Evolutionary conservation across 2,329 filamentous ascomycete genomes (phyloP).

Genomic region (Curvularia sp.): DNA sequence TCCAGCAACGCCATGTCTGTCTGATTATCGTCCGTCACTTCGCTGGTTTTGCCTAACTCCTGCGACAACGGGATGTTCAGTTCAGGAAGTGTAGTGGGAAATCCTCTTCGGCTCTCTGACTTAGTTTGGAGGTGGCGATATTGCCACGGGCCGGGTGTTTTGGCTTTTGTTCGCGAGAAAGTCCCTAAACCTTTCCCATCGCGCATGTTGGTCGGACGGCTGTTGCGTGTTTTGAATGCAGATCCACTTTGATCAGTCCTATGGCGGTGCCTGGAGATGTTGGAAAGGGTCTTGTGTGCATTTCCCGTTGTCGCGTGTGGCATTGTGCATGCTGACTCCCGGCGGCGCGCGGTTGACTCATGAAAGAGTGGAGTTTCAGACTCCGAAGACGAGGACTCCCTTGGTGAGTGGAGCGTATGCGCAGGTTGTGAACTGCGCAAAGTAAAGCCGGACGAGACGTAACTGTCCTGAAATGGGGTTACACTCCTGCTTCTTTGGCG

Average conservation of each 20-base stretch:
- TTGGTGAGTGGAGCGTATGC: not conserved
- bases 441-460: not conserved
- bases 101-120: not conserved
- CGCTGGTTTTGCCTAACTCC: not conserved
- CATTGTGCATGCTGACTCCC: not conserved
- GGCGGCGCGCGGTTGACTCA: not conserved
- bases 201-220: constrained; percentile 8
- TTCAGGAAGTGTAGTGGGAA: not conserved
- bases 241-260: not conserved
- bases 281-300: not conserved
- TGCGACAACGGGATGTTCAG: not conserved
- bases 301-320: not conserved
- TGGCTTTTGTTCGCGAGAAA: not conserved
- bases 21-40: not conserved
- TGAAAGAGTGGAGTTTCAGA: not conserved
- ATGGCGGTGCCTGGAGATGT: not conserved
- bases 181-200: not conserved
- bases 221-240: not conserved
- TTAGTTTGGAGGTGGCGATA: not conserved
- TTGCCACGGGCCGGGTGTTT: not conserved
- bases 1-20: constrained; percentile 19
- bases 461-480: not conserved
- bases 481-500: not conserved
- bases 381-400: not conserved
- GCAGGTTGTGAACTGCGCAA: not conserved